These are phyloP conservation scores for Colletotrichum brevisporum DNA, from an alignment of 2,329 filamentous ascomycete species.

Conservation along the genomic window DNA sequence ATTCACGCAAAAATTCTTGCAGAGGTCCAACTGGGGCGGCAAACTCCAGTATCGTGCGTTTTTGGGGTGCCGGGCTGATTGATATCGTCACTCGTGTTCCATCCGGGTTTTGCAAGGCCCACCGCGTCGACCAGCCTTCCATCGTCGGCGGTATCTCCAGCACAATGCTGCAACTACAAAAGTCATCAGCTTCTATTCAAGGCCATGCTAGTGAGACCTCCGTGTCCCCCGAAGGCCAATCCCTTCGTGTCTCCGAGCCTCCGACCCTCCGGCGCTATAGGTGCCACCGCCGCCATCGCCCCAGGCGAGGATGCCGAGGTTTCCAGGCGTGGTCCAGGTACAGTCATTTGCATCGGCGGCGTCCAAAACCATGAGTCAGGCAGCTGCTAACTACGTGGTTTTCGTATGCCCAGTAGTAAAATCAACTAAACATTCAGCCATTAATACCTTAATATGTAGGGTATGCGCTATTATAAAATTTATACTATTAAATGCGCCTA, in stretches of 20 bases:
- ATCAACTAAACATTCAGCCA: too few relatives aligned
- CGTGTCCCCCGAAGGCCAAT: constrained; percentile 5
- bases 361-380: too few relatives aligned
- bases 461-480: too few relatives aligned
- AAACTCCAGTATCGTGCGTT: neutral
- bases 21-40: neutral
- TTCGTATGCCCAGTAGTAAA: too few relatives aligned
- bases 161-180: neutral
- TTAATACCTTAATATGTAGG: too few relatives aligned
- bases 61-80: neutral
- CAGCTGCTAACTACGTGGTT: too few relatives aligned
- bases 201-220: neutral
- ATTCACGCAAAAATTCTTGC: constrained; percentile 13
- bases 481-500: too few relatives aligned
- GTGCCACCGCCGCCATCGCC: neutral
- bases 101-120: constrained; percentile 30
- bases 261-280: neutral
- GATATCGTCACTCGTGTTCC: constrained; percentile 37
- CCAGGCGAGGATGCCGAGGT: constrained; percentile 32
- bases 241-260: neutral
- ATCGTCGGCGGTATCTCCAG: neutral
- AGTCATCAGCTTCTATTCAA: neutral
- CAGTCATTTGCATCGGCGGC: too few relatives aligned
- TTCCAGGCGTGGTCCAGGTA: constrained; percentile 8
- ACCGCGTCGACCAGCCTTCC: constrained; percentile 33